Evolutionary conservation across 2,329 filamentous ascomycete species (phyloP).

Genomic region (Pleurostoma richardsiae): DNA sequence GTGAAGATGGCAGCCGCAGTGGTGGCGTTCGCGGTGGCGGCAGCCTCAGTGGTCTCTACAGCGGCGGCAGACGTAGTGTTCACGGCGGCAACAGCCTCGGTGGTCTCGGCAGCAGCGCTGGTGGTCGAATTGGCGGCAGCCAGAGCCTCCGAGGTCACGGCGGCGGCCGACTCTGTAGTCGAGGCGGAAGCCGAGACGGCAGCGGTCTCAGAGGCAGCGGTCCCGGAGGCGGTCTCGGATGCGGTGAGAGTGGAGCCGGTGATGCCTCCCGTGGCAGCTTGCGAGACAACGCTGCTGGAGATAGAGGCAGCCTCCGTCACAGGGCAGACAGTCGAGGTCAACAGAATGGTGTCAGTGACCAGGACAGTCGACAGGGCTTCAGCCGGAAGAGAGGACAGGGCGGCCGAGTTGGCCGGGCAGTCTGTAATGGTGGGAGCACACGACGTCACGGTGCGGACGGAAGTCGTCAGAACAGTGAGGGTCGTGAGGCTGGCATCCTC

Average conservation of each 20-base stretch:
- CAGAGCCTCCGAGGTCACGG: constrained; percentile 11
- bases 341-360: constrained; percentile 30
- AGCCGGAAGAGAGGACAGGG: constrained; percentile 20
- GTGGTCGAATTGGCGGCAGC: constrained; percentile 1
- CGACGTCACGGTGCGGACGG: constrained; percentile 27
- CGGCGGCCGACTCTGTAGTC: constrained; percentile 13
- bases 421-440: constrained; percentile 32
- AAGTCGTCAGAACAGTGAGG: constrained; percentile 29
- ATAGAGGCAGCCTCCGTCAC: constrained; percentile 31
- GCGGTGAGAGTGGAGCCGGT: constrained; percentile 33
- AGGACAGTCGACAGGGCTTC: constrained; percentile 22
- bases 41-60: constrained; percentile 12
- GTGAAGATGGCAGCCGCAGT: constrained; percentile 5
- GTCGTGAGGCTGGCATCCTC: constrained; percentile 22
- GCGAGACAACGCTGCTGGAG: constrained; percentile 26
- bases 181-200: neutral
- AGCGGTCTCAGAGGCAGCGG: constrained; percentile 9
- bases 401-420: constrained; percentile 28
- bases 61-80: constrained; percentile 12
- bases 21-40: constrained; percentile 1
- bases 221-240: constrained; percentile 26
- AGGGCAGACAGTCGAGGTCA: constrained; percentile 36
- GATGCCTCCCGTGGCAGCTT: constrained; percentile 23
- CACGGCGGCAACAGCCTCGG: constrained; percentile 2
- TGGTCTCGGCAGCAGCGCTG: constrained; percentile 7